Evolutionary conservation across 2,329 filamentous ascomycete species (phyloP).

Genomic region (Calonectria pteridis): DNA sequence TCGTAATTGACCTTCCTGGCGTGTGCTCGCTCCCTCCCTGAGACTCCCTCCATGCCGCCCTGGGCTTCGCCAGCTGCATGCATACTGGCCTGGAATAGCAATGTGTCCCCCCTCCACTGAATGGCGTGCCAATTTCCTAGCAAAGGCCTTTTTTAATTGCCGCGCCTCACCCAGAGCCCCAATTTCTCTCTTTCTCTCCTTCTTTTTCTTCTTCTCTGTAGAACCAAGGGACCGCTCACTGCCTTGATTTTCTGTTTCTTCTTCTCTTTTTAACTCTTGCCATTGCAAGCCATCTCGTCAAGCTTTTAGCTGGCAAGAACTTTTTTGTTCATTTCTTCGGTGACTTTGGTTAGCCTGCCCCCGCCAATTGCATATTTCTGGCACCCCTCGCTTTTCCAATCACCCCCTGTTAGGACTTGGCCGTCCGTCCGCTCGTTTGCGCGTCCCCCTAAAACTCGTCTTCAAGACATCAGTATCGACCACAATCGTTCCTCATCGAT

Average conservation of each 20-base stretch:
- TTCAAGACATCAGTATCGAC: constrained; percentile 44
- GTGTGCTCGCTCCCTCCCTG: constrained; percentile 5
- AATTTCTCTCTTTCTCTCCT: constrained; percentile 34
- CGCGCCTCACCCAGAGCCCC: constrained; percentile 42
- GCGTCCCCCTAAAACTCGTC: constrained; percentile 51
- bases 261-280: constrained; percentile 39
- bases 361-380: constrained; percentile 53
- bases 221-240: constrained; percentile 13
- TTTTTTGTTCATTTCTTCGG: constrained; percentile 44
- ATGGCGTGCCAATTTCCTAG: constrained; percentile 45
- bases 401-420: constrained; percentile 48
- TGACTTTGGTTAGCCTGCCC: constrained; percentile 41
- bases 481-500: constrained; percentile 34
- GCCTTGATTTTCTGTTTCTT: constrained; percentile 36
- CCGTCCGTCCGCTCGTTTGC: constrained; percentile 57
- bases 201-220: constrained; percentile 28
- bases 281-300: constrained; percentile 29
- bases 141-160: constrained; percentile 49
- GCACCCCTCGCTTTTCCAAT: constrained; percentile 45
- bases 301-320: constrained; percentile 29
- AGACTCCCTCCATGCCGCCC: constrained; percentile 10
- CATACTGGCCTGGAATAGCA: constrained; percentile 9
- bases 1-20: constrained; percentile 5
- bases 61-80: background rate
- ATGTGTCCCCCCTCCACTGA: constrained; percentile 31